Conservation (phyloP, 371 early-diverging fungal species). For the Mortierella sp. region DNA sequence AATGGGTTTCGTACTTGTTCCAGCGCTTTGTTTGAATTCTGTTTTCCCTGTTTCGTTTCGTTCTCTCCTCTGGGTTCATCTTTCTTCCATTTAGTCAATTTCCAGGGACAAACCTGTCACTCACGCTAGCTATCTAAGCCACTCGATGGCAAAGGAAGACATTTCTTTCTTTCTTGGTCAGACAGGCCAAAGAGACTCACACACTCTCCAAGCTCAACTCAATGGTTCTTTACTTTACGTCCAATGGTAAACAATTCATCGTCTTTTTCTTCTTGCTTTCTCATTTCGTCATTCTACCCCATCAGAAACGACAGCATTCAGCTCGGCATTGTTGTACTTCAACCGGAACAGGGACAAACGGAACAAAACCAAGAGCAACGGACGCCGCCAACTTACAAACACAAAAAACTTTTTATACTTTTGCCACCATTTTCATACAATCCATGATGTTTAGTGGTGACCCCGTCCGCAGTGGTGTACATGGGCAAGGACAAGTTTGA, state of each 20-base stretch:
- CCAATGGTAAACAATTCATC: conserved; percentile 60
- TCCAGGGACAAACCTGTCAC: too few species aligned
- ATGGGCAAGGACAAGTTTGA: conserved; percentile 99
- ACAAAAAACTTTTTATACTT: not conserved
- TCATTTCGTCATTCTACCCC: not conserved
- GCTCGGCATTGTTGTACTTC: not conserved
- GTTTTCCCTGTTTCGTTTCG: not conserved
- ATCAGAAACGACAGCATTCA: not conserved
- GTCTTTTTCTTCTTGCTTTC: not conserved
- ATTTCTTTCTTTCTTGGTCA: not conserved
- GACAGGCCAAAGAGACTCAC: not conserved
- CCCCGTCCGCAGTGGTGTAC: conserved; percentile 89
- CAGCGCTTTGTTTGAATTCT: not conserved
- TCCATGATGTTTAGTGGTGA: conserved; percentile 63
- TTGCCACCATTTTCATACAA: not conserved
- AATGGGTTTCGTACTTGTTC: not conserved
- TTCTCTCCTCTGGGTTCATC: too few species aligned
- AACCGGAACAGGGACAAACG: not conserved
- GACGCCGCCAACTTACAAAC: not conserved
- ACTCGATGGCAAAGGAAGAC: not conserved
- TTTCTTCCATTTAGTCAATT: too few species aligned
- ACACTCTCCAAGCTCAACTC: not conserved
- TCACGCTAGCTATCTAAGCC: too few species aligned
- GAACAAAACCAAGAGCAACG: not conserved
- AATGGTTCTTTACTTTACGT: conserved; percentile 73